phyloP scores from a whole-genome alignment of 768 basidiomycete genomes.

The Hericium rajendrae region DNA sequence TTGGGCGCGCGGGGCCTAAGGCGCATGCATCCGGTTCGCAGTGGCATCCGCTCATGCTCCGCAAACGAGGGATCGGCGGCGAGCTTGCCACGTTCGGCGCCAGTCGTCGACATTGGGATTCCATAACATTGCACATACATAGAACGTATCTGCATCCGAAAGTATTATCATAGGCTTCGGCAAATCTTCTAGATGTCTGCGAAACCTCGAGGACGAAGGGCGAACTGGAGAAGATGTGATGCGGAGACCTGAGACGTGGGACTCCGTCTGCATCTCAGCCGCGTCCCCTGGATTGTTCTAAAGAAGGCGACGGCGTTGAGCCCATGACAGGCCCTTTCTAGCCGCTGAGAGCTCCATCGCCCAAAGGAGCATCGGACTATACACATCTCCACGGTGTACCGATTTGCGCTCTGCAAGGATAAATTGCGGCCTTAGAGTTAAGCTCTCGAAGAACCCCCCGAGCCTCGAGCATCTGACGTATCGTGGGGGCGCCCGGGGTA shows the following conservation, averaged over 20 bases:
- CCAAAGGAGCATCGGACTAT: background rate
- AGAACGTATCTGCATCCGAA: background rate
- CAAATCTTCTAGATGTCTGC: background rate
- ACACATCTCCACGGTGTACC: background rate
- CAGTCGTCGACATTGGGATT: no score
- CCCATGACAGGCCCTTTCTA: background rate
- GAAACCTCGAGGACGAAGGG: background rate
- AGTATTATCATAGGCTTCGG: background rate
- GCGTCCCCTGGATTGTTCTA: background rate
- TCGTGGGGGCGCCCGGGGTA: background rate
- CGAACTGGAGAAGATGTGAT: background rate
- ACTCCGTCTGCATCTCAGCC: background rate
- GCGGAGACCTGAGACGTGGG: background rate
- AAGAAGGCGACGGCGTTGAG: background rate
- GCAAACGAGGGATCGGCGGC: no score
- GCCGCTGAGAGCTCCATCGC: background rate
- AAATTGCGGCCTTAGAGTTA: background rate
- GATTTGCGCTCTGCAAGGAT: background rate
- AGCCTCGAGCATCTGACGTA: background rate
- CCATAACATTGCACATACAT: no score
- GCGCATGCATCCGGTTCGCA: background rate
- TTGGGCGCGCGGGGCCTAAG: background rate
- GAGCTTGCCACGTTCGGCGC: no score
- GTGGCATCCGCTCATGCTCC: no score
- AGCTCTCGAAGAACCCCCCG: background rate